Evolutionary conservation across 2,329 filamentous ascomycete species (phyloP), one percentile per base, ranked within the genome.

Genomic region (Verticillium zaregamsianum): DNA sequence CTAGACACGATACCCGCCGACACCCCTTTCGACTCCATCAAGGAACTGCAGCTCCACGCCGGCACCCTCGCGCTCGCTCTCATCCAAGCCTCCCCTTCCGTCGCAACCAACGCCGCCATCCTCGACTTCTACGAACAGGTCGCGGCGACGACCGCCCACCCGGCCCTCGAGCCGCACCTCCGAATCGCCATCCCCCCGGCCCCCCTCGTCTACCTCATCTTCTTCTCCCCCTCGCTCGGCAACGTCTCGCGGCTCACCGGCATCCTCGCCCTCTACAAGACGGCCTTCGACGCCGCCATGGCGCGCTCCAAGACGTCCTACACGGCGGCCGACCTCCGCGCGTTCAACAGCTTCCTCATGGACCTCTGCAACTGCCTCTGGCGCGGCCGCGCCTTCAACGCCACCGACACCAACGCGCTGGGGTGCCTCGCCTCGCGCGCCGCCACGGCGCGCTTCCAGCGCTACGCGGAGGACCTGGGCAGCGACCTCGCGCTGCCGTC

Each of bases 331-430:
- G 85, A 89, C 61, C 84, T 92, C 49, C 85, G 86, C 65, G 77
- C 83, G 28, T 93, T 95, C 77, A 96, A 96, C 72, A 89, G 89
- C 25, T 93, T 90, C 71, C 82, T 96, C 35, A 93, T 95, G 86
- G 92, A 96, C 71, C 83, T 93, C 35, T 93, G 91, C 78, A 96
- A 96, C 71, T 86, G 90, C 58, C 73, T 95, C 56, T 96, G 92
- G 92, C 85, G 91, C 9, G 85, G 86, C 25, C 85, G 88, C 14
- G 92, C 89, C 1, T 89, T 96, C 63, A 86, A 86, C 62, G 77
- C 77, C 14, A 78, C 79, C 2, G 90, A 94, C 66, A 76, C 82
- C n/a, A 87, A 87, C 68, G 80, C 86, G 2, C 79, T 81, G 59
- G 86, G 84, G 9, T 87, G 84, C 67, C 74, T 82, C 62, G 66